Base-by-base conservation (phyloP, 352 stramenopile genomes). In the Phytophthora constricta region DNA sequence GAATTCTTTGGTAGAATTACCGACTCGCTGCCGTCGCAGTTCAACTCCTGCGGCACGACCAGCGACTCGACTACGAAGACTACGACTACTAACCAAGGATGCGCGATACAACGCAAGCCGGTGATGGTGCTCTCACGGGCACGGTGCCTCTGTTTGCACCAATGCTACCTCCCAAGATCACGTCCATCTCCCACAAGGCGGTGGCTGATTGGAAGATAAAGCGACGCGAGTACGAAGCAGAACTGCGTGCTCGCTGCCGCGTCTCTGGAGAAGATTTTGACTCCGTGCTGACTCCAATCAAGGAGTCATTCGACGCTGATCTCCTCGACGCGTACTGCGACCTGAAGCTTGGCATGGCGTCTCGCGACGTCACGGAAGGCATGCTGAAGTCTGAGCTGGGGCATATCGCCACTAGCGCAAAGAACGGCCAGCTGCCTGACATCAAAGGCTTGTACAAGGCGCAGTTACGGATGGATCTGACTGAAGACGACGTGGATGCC, bases 1-100 rank as follows among this genome's bases (percentile, higher is more conserved):
- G 39, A 47, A 47, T 47, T 47, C 39, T 47, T 47, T 47, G n/a
- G 39, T 47, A n/a, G n/a, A 47, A 22, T 47, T n/a, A n/a, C n/a
- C n/a, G n/a, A n/a, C n/a, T 20, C 11, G 17, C n/a, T n/a, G n/a
- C 7, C 11, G 4, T 47, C 39, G 39, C 13, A 47, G 39, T 8
- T n/a, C 11, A 8, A 22, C 39, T 19, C 39, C n/a, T 47, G 39
- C 39, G 39, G n/a, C 9, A 47, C n/a, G 39, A 47, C 39, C n/a
- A n/a, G n/a, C n/a, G n/a, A n/a, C n/a, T n/a, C n/a, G n/a, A n/a
- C n/a, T n/a, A 22, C 39, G 13, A 47, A 47, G 39, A 47, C 5
- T 16, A n/a, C 4, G 13, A 22, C 39, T 47, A 16, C 8, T 47
- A 5, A 10, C 17, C 7, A 47, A 47, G 9, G n/a, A 23, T 23